A percentile compares a stretch with the other conserved stretches of the same genome.
Conservation (phyloP, 805 yeast species). For the Blastobotrys parvus region DNA sequence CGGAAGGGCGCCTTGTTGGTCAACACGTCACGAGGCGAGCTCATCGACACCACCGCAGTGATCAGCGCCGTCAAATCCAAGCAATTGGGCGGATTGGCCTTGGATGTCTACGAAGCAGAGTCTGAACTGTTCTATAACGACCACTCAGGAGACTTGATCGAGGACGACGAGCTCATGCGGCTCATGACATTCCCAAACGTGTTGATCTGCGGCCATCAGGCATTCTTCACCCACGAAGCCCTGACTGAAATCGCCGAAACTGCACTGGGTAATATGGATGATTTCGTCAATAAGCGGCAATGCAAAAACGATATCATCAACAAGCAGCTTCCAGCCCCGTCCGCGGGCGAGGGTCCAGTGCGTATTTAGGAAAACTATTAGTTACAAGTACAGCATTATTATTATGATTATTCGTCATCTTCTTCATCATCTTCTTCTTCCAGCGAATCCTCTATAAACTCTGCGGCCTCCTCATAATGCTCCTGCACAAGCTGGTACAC, state of each 20-base stretch:
- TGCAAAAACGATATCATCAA: too few species aligned
- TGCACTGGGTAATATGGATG: constrained; percentile 15
- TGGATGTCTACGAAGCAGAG: constrained; percentile 45
- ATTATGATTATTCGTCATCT: not conserved
- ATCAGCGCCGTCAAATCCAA: constrained; percentile 21
- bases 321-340: too few species aligned
- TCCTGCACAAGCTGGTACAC: constrained; percentile 70
- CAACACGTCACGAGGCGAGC: constrained; percentile 13
- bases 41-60: constrained; percentile 9
- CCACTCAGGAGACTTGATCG: constrained; percentile 18
- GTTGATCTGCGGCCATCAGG: constrained; percentile 25
- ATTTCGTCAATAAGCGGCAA: not conserved
- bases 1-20: constrained; percentile 38
- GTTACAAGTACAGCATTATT: not conserved
- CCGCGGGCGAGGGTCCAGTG: too few species aligned
- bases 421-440: constrained; percentile 9
- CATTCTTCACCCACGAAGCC: constrained; percentile 22
- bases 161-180: constrained; percentile 21
- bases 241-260: constrained; percentile 18
- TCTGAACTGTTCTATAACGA: constrained; percentile 20
- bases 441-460: constrained; percentile 43
- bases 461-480: constrained; percentile 76
- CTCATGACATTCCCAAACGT: constrained; percentile 24
- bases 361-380: too few species aligned
- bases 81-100: constrained; percentile 39